These are phyloP conservation scores for Puccinia hordei DNA, from an alignment of 1,284 basidiomycete species.

Conservation along the genomic window DNA sequence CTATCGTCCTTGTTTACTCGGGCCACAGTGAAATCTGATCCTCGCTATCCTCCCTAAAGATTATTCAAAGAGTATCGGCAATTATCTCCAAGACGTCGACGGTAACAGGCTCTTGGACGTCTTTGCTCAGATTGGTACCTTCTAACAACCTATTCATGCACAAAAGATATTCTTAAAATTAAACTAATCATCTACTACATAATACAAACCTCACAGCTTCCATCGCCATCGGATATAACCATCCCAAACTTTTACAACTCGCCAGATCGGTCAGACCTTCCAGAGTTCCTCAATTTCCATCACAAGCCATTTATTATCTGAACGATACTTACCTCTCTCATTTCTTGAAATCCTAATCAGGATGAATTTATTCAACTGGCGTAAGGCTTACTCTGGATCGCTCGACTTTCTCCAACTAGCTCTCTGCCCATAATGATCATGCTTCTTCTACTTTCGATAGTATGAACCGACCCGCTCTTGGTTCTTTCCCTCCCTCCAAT, in stretches of 20 bases:
- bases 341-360: conserved; percentile 50
- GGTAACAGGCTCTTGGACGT: conserved; percentile 65
- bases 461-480: conserved; percentile 64
- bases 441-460: conserved; percentile 5
- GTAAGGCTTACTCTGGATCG: too few relatives aligned
- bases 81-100: conserved; percentile 65
- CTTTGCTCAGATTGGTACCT: conserved; percentile 62
- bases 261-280: conserved; percentile 58
- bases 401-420: too few relatives aligned
- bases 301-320: neutral
- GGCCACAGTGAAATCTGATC: too few relatives aligned
- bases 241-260: conserved; percentile 62
- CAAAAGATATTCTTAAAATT: neutral
- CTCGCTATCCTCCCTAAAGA: conserved; percentile 4
- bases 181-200: conserved; percentile 52
- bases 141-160: neutral
- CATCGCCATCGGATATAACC: conserved; percentile 63
- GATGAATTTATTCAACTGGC: conserved; percentile 61
- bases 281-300: neutral
- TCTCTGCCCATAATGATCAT: neutral
- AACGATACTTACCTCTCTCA: too few relatives aligned
- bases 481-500: conserved; percentile 63
- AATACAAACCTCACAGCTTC: conserved; percentile 60
- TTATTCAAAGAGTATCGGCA: conserved; percentile 56
- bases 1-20: too few relatives aligned